These are phyloP conservation scores for Psilocybe subaeruginosa DNA, from an alignment of 768 basidiomycete genomes.

Conservation along the genomic window DNA sequence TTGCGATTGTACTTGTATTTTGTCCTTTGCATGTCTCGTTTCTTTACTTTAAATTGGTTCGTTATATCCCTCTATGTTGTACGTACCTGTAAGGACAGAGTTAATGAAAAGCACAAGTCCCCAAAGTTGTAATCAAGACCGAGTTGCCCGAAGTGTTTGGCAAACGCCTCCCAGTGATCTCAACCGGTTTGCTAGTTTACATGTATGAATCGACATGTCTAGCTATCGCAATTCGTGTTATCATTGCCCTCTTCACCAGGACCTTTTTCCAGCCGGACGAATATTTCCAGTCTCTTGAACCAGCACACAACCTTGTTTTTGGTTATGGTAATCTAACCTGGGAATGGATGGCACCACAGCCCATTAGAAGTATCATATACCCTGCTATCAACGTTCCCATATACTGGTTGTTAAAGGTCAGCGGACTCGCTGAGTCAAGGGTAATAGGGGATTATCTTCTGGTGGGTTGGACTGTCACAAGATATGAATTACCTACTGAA, in stretches of 20 bases:
- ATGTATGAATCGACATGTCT: constrained; percentile 20
- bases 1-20: no score
- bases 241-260: constrained; percentile 68
- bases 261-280: constrained; percentile 98
- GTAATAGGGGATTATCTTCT: constrained; percentile 49
- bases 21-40: no score
- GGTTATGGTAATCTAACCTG: constrained; percentile 93
- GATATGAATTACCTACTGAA: not conserved
- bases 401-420: constrained; percentile 68
- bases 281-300: constrained; percentile 93
- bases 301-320: constrained; percentile 86
- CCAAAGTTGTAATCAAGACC: no score
- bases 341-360: constrained; percentile 83
- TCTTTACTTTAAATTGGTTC: no score
- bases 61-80: no score
- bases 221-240: constrained; percentile 54
- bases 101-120: no score
- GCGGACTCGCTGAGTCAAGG: constrained; percentile 49
- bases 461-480: constrained; percentile 49
- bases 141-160: no score
- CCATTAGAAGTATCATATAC: constrained; percentile 82
- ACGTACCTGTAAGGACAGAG: no score
- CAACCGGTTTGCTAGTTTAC: not conserved
- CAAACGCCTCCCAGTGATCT: not conserved
- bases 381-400: constrained; percentile 80